Base-by-base conservation (phyloP, 2,329 filamentous ascomycete species). In the Fusarium floridanum region DNA sequence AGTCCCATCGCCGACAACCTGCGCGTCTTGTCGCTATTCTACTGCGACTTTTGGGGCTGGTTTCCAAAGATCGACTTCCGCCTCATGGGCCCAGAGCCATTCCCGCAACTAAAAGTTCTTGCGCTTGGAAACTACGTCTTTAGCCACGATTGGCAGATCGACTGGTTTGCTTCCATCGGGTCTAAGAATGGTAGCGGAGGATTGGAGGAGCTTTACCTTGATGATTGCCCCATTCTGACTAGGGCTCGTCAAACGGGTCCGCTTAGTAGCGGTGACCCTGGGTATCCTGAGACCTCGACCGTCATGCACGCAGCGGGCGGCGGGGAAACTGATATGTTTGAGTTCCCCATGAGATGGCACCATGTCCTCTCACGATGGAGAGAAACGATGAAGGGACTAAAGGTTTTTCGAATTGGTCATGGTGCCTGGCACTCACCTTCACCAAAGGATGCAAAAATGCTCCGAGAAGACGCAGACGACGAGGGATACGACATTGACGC, bases 91-190 rank as follows among this genome's bases (percentile, higher is more conserved):
- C 73, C 67, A 14, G 20, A 32, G 0, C 70, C 70, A 1, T 84
- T 87, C 34, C 84, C 84, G 0, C 76, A 80, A 0, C 81, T 88
- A 6, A 80, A 81, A 36, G 79, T 82, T 0, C 79, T 88, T 0
- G 77, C 81, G 0, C 71, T 88, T 0, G 84, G 84, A 0, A 83
- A 82, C 2, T 85, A 82, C 22, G 79, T 81, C 4, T 86, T 88
- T 57, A 80, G 81, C 6, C 81, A 86, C 37, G 82, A 86, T 22
- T 84, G 82, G 80, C 86, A 88, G 63, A 74, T 87, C 0, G 83
- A 84, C 11, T 88, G 86, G 86, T 82, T 88, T 5, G 67, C 84
- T 0, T 81, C 81, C 0, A 79, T 88, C 5, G 79, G 75, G 6
- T 63, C 36, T 4, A 17, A 72, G 24, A 77, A 77, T 1, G 64